Base-by-base conservation (phyloP, 192 early-diverging fungal genomes). In the Backusella australiensis region DNA sequence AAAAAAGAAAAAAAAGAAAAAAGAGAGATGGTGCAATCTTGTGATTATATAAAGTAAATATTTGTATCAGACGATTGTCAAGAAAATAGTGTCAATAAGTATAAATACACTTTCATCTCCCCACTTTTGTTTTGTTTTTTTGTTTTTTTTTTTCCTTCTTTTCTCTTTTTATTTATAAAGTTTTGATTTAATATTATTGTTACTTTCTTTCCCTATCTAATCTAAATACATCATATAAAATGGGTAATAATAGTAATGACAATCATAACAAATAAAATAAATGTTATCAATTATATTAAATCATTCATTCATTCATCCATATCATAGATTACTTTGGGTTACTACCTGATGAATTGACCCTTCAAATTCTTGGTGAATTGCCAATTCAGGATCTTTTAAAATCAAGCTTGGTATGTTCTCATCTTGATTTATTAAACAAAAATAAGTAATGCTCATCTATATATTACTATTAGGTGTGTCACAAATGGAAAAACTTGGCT, bases 401-500 rank as follows among this genome's bases (percentile, higher is more conserved):
- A 71, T 67, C 70, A 59, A 77, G 63, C 46, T 73, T 66, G 73
- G 80, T 81, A 78, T 71, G 69, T 46, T 72, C 32, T 11, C 39
- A 38, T 39, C 21, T 38, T 32, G 26, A 1, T 41, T 21, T 46
- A 0, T 42, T 44, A 71, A 44, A 46, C n/a, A 71, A 26, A 19
- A 46, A 32, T 0, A 11, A 46, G 7, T 34, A 19, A 26, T 49
- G 42, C 11, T 29, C 26, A 32, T 39, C 1, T 9, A 29, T 23
- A 17, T 12, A 12, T 59, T 23, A 59, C 29, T 19, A 59, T 23
- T 59, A 81, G 80, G 80, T 84, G 6, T 77, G 78, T 72, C 77
- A 71, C 14, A 53, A 46, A 34, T 85, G 84, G 84, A 67, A 78
- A 35, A 35, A 41, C 14, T 52, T 85, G 21, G 77, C 53, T 34